phyloP scores from a whole-genome alignment of 202 grass and related monocot species.

The Zoysia matrella region DNA sequence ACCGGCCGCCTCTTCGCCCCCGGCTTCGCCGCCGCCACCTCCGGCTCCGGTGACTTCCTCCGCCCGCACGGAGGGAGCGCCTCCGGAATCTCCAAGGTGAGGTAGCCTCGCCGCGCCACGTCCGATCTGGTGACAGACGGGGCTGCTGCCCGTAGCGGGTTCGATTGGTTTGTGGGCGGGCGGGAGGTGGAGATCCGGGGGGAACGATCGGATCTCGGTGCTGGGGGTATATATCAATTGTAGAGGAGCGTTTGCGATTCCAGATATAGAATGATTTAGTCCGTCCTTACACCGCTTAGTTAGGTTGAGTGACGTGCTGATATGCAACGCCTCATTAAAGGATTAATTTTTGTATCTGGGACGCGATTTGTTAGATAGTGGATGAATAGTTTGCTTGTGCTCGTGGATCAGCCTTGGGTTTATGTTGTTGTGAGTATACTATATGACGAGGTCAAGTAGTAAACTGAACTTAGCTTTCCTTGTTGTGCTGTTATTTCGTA shows the following conservation, averaged over 20 bases:
- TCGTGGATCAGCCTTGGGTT: not conserved
- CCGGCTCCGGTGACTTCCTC: constrained; percentile 54
- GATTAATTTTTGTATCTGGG: not conserved
- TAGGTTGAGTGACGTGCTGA: constrained; percentile 26
- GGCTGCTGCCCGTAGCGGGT: constrained; percentile 32
- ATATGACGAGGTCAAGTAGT: constrained; percentile 15
- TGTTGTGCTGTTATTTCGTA: not conserved
- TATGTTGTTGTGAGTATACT: not conserved
- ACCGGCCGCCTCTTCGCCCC: constrained; percentile 61
- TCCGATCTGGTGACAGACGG: constrained; percentile 19
- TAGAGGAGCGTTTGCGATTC: not conserved
- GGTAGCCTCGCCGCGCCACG: constrained; percentile 19
- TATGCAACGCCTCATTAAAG: not conserved
- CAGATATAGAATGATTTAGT: constrained; percentile 22
- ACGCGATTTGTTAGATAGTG: not conserved
- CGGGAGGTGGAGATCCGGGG: constrained; percentile 34
- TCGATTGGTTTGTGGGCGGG: constrained; percentile 26
- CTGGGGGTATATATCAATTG: not conserved
- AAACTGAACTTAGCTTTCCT: constrained; percentile 4
- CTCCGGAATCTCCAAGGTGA: constrained; percentile 65
- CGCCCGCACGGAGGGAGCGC: constrained; percentile 41
- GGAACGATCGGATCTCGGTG: constrained; percentile 45
- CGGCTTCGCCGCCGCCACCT: constrained; percentile 50
- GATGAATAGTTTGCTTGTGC: not conserved
- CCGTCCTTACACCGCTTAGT: not conserved